Evolutionary conservation across 495 filamentous ascomycete genomes (phyloP).

Genomic region (Trichoderma gamsii): DNA sequence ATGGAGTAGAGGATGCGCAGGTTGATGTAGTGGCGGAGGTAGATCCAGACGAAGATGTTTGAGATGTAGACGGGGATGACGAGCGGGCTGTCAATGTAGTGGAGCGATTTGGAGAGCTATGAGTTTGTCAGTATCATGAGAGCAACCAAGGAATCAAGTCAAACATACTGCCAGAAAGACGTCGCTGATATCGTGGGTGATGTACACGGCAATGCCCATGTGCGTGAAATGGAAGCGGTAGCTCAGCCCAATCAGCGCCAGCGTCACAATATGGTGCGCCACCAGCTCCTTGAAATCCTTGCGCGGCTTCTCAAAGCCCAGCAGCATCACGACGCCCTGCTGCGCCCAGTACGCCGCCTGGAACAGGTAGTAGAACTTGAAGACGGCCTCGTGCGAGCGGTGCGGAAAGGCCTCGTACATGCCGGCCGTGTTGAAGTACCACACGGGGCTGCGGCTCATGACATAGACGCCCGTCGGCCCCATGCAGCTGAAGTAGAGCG

Average conservation of each 20-base stretch:
- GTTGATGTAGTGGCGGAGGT: conserved; percentile 88
- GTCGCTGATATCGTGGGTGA: conserved; percentile 94
- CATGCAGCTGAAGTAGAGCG: conserved; percentile 81
- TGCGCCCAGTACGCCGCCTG: conserved; percentile 96
- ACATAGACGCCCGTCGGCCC: conserved; percentile 87
- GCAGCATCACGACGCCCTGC: conserved; percentile 81
- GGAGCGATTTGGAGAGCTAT: conserved; percentile 78
- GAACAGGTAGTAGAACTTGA: conserved; percentile 96
- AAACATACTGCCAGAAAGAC: conserved; percentile 81
- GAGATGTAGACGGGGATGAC: conserved; percentile 75
- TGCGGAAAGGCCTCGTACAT: conserved; percentile 95
- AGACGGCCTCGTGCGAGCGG: conserved; percentile 68
- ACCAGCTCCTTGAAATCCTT: conserved; percentile 97
- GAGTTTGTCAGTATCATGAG: neutral
- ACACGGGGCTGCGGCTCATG: conserved; percentile 82
- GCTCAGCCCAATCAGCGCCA: conserved; percentile 77
- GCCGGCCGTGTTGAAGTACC: conserved; percentile 89
- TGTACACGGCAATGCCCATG: conserved; percentile 92
- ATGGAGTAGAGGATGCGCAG: conserved; percentile 79
- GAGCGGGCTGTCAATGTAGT: conserved; percentile 77
- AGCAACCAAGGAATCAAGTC: neutral
- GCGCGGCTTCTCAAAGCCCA: conserved; percentile 88
- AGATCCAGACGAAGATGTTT: conserved; percentile 84
- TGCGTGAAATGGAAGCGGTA: conserved; percentile 98
- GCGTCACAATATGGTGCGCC: conserved; percentile 85